phyloP scores from a whole-genome alignment of 257 asterid species.

The Eucommia ulmoides region DNA sequence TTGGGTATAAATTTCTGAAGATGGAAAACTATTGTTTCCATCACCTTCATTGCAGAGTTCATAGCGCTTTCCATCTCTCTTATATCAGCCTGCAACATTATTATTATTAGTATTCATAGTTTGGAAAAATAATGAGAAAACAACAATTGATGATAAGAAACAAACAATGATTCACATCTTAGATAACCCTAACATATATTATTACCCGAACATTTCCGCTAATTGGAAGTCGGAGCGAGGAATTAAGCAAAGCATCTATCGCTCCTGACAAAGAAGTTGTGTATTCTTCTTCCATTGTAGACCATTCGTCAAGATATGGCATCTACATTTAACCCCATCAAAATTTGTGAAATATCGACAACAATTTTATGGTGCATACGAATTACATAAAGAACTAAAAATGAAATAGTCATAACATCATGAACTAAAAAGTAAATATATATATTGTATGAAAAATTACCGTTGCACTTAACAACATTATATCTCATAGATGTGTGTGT shows the following conservation, averaged over 20 bases:
- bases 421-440: too few relatives aligned
- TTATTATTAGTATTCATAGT: neutral
- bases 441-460: too few relatives aligned
- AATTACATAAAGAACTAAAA: neutral
- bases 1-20: slow-evolving; percentile 25
- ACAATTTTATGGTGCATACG: neutral
- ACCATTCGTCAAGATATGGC: slow-evolving; percentile 72
- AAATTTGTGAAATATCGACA: neutral
- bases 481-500: neutral
- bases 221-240: slow-evolving; percentile 59
- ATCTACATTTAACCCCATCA: slow-evolving; percentile 20
- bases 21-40: slow-evolving; percentile 23
- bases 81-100: slow-evolving; percentile 22
- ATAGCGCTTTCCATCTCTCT: slow-evolving; percentile 36
- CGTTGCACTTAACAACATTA: neutral
- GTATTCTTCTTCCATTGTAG: slow-evolving; percentile 44
- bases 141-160: too few relatives aligned
- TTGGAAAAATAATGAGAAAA: neutral
- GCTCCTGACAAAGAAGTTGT: slow-evolving; percentile 37
- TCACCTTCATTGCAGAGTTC: slow-evolving; percentile 36
- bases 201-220: slow-evolving; percentile 45
- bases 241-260: slow-evolving; percentile 38
- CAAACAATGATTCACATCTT: too few relatives aligned
- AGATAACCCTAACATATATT: too few relatives aligned
- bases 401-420: neutral